These are phyloP conservation scores for Gaultheria prostrata DNA, from an alignment of 148 eudicot genomes.

Conservation along the genomic window DNA sequence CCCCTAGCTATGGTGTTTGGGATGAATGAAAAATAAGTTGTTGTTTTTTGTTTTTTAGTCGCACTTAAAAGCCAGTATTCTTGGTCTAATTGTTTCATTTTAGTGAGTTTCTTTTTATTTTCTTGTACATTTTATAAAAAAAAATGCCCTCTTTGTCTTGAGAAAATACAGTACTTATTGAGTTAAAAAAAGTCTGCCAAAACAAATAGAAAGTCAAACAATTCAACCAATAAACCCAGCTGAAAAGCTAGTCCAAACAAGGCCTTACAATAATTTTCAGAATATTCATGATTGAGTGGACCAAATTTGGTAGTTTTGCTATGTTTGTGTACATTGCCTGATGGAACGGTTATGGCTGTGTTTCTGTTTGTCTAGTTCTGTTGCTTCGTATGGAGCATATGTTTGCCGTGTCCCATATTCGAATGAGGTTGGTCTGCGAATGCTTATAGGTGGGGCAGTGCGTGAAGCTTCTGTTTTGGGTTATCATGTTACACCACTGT, in stretches of 20 bases:
- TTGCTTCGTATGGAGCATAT: slow-evolving; percentile 93
- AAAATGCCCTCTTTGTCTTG: neutral
- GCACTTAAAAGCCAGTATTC: neutral
- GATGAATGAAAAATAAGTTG: neutral
- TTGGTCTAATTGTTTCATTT: neutral
- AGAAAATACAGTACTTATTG: neutral
- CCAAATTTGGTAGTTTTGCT: neutral
- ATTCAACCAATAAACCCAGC: neutral
- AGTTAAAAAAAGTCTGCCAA: neutral
- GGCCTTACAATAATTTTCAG: neutral
- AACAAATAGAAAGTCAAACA: neutral
- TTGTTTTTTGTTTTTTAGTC: neutral
- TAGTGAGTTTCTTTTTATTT: neutral
- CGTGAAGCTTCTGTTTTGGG: slow-evolving; percentile 92
- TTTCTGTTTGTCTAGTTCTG: slow-evolving; percentile 41
- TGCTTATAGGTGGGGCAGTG: slow-evolving; percentile 92
- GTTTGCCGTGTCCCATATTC: slow-evolving; percentile 81
- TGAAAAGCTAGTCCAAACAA: neutral
- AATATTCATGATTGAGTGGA: neutral
- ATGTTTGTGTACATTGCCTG: neutral
- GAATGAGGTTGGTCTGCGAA: slow-evolving; percentile 87
- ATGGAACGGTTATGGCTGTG: slow-evolving; percentile 7
- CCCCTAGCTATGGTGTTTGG: neutral
- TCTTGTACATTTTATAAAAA: neutral
- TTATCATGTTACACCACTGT: slow-evolving; percentile 72